Percentiles rank a stretch among this genome's conserved stretches.
phyloP scores from a whole-genome alignment of 805 yeast species.

The Cyberlindnera sargentensis region DNA sequence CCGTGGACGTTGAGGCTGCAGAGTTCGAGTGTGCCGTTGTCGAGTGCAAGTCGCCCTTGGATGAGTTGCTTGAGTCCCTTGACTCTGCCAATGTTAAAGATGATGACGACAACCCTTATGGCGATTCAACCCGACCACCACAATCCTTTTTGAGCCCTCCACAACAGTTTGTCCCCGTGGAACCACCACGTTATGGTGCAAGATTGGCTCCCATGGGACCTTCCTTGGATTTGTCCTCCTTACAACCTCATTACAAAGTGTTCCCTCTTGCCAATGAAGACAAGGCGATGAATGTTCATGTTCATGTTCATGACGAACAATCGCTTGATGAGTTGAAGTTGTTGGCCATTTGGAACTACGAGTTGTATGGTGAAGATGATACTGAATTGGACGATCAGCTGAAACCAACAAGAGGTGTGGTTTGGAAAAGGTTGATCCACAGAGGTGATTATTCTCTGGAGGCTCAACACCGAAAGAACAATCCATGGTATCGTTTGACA shows the following conservation, averaged over 20 bases:
- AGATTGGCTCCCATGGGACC: conserved; percentile 18
- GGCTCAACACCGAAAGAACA: conserved; percentile 1
- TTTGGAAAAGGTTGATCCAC: conserved; percentile 3
- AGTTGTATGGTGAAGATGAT: conserved; percentile 12
- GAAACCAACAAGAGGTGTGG: not conserved
- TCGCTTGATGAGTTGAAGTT: conserved; percentile 17
- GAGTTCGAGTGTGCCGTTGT: not conserved
- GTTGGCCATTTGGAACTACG: conserved; percentile 17
- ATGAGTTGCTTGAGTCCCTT: not conserved
- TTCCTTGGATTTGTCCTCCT: conserved; percentile 17
- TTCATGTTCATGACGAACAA: too few relatives aligned
- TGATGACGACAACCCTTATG: conserved; percentile 1
- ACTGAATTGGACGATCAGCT: conserved; percentile 4
- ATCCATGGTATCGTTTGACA: conserved; percentile 19
- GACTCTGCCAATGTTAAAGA: not conserved
- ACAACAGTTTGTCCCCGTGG: conserved; percentile 14
- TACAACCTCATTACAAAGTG: not conserved
- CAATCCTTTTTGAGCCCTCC: conserved; percentile 13
- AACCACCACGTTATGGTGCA: conserved; percentile 12
- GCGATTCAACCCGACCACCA: not conserved
- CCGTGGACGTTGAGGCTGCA: not conserved
- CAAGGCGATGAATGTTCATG: not conserved
- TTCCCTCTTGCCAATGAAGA: conserved; percentile 10
- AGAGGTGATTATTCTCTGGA: conserved; percentile 4
- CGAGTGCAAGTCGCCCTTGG: not conserved